Evolutionary conservation across 805 yeast species (phyloP).

Genomic region (Alloascoidea hylecoeti): DNA sequence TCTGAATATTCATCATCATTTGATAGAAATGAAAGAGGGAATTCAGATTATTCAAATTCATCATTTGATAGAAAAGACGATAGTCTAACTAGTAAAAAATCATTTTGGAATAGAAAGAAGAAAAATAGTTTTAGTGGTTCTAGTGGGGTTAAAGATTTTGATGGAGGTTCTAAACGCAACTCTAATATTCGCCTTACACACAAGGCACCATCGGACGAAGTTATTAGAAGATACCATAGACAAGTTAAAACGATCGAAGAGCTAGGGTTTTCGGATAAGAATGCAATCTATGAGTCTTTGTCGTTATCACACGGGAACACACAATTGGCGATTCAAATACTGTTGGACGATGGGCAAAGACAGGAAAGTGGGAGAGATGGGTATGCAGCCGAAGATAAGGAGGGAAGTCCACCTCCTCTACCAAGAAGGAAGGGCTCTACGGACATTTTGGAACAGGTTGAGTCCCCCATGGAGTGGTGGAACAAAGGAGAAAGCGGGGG

Average conservation of each 20-base stretch:
- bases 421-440: no score
- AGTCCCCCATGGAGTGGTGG: constrained; percentile 1
- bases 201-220: background rate
- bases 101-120: no score
- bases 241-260: constrained; percentile 32
- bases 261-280: constrained; percentile 40
- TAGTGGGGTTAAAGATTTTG: no score
- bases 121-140: no score
- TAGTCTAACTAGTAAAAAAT: no score
- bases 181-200: no score
- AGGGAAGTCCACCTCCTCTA: no score
- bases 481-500: background rate
- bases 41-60: no score
- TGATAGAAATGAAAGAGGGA: no score
- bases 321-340: constrained; percentile 38
- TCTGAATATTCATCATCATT: no score
- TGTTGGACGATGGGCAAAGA: constrained; percentile 15
- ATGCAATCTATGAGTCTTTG: constrained; percentile 48
- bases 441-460: background rate
- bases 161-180: no score
- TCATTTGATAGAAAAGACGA: no score
- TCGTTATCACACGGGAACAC: constrained; percentile 42
- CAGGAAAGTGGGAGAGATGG: background rate
- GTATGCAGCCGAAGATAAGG: background rate
- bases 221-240: constrained; percentile 8